Conservation (phyloP, 1,284 basidiomycete genomes). For the Austropuccinia psidii region DNA sequence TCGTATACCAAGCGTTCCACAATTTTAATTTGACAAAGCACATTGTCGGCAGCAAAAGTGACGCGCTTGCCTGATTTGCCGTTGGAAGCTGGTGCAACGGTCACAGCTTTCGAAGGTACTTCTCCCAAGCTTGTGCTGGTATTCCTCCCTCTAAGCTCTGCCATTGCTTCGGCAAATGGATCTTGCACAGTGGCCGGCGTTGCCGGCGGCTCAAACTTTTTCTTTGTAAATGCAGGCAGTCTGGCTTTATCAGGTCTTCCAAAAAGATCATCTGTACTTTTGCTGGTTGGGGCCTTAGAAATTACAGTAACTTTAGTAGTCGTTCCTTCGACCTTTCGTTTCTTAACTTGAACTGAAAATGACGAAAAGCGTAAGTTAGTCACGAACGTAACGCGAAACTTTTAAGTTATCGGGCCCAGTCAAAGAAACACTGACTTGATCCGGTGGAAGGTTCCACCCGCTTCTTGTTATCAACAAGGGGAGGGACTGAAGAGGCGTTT, state of each 20-base stretch:
- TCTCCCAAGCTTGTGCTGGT: not conserved
- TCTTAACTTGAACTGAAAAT: not conserved
- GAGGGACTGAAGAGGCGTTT: not conserved
- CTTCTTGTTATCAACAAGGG: constrained; percentile 25
- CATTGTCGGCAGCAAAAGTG: constrained; percentile 24
- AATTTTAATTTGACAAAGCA: constrained; percentile 35
- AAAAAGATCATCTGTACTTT: constrained; percentile 18
- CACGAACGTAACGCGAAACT: not conserved
- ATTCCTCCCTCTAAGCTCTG: not conserved
- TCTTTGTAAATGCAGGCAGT: constrained; percentile 32
- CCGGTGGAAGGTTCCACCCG: constrained; percentile 17
- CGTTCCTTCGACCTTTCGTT: constrained; percentile 25
- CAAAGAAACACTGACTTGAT: not conserved
- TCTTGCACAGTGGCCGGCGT: not conserved
- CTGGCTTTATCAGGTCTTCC: constrained; percentile 28
- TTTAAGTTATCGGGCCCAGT: not conserved
- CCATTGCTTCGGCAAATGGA: constrained; percentile 34
- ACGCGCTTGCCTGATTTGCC: constrained; percentile 18
- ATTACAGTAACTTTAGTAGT: not conserved
- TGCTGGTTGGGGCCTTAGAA: not conserved
- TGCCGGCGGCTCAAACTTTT: not conserved
- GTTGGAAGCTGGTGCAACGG: not conserved
- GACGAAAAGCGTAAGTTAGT: not conserved
- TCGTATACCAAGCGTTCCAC: constrained; percentile 36
- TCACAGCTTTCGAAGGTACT: not conserved